These are phyloP conservation scores for Cryptosporidium andersoni DNA, from an alignment of 169 alveolate species.

Conservation along the genomic window DNA sequence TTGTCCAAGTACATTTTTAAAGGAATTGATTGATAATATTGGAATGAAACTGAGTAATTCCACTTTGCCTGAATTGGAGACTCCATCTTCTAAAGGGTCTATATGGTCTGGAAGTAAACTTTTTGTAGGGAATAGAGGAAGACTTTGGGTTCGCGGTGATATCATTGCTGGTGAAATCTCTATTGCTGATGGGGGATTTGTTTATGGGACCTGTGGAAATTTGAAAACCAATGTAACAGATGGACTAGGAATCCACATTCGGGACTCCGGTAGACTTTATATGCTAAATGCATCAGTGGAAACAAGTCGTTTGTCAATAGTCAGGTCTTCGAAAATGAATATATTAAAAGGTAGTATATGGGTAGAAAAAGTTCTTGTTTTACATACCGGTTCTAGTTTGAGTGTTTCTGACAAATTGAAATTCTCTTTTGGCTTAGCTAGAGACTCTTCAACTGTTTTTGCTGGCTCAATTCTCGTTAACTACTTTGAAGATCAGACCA, in stretches of 20 bases:
- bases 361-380: constrained; percentile 10
- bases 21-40: background rate
- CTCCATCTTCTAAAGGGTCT: background rate
- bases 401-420: constrained; percentile 5
- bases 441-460: constrained; percentile 40
- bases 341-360: constrained; percentile 15
- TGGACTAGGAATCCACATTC: constrained; percentile 56
- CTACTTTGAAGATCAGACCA: background rate
- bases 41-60: background rate
- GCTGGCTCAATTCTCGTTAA: constrained; percentile 4
- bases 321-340: constrained; percentile 27
- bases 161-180: constrained; percentile 39
- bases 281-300: constrained; percentile 27
- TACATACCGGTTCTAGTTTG: constrained; percentile 35
- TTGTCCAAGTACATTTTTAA: constrained; percentile 4
- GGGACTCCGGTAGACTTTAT: constrained; percentile 49
- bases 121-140: constrained; percentile 50
- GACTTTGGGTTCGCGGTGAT: constrained; percentile 64
- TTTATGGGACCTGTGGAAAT: constrained; percentile 45
- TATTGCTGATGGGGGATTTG: constrained; percentile 41
- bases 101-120: constrained; percentile 51
- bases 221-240: constrained; percentile 48
- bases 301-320: constrained; percentile 34
- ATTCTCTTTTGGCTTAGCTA: constrained; percentile 15
- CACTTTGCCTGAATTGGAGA: background rate